Conservation (phyloP, 257 asterid species). For the Nicotiana noctiflora region DNA sequence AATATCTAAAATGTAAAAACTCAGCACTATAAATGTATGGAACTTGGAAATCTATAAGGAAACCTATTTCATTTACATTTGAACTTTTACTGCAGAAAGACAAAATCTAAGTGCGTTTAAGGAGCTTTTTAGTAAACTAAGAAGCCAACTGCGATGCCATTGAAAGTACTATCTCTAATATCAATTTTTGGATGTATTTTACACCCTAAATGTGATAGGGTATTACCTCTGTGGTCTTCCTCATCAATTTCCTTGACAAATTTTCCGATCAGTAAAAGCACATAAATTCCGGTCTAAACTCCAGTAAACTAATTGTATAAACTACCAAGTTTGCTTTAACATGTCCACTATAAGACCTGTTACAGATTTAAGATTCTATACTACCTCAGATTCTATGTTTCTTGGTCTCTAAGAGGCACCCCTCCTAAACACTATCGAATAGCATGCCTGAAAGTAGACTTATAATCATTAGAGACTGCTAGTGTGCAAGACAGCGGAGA, state of each 20-base stretch:
- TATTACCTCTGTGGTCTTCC: background rate
- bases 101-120: background rate
- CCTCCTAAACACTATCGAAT: too few species aligned
- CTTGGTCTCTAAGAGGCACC: too few species aligned
- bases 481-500: too few species aligned
- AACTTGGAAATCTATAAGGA: background rate
- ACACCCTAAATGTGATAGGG: background rate
- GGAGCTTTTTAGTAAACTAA: background rate
- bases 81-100: background rate
- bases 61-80: background rate
- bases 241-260: background rate
- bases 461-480: too few species aligned
- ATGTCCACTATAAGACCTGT: too few species aligned
- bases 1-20: background rate
- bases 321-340: background rate
- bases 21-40: background rate
- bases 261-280: background rate
- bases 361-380: too few species aligned
- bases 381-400: too few species aligned
- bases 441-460: too few species aligned
- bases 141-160: background rate
- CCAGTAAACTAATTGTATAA: background rate
- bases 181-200: background rate
- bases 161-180: background rate
- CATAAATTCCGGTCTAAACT: background rate